Base-by-base conservation (phyloP, 2,329 filamentous ascomycete genomes). In the Botrytis fragariae region DNA sequence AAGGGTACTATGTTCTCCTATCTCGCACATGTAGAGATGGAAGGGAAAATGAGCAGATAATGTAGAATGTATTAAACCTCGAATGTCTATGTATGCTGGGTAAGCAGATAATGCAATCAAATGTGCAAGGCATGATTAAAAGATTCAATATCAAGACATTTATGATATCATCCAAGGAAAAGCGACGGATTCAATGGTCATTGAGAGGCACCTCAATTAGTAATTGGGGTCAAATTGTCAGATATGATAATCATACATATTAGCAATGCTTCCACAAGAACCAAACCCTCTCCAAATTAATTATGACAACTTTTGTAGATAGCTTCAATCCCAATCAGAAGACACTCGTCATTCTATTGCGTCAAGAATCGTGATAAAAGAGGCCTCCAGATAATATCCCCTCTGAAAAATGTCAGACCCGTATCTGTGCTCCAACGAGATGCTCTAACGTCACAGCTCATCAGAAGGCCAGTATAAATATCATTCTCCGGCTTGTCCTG, bases 361-460 rank as follows among this genome's bases (percentile, higher is more conserved):
- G 22, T 39, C 7, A 29, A 39, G 0, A 29, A 54, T 54, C 14
- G 6, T 14, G 45, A 25, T 68, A 39, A 51, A 48, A 18, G 16
- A 39, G 8, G 14, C 32, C 25, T 9, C 51, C 4, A 10, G 42
- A 68, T 1, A 32, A 29, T n/a, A n/a, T 54, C 5, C 6, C 25
- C n/a, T 29, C 14, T n/a, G 9, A 16, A 32, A 42, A 68, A 76
- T 90, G 88, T 90, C 82, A 84, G 85, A 83, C 88, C 88, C 87
- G 88, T 90, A 91, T 91, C 89, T 91, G 89, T 91, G 87, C 88
- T 87, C 84, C 83, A 83, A 86, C 83, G 84, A 86, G 84, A 82
- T 83, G 81, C 87, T 89, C 84, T 83, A 86, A 84, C 83, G 84
- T 84, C 84, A 86, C 86, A 88, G 88, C 88, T 90, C 88, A 88